Base-by-base conservation (phyloP, 345 rosid species). In the Melaleuca alternifolia region DNA sequence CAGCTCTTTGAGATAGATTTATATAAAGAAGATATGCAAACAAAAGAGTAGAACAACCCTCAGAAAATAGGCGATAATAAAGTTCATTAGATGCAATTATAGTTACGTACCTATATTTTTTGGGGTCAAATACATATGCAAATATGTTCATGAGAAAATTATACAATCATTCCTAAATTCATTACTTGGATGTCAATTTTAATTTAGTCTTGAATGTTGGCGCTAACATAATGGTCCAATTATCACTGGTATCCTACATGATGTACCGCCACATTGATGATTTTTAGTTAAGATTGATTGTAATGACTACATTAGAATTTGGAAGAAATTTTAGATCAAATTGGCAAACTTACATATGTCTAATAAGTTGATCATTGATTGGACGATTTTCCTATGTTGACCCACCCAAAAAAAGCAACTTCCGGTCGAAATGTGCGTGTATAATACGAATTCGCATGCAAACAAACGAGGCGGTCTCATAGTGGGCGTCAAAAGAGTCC, bases 221-320 rank as follows among this genome's bases (percentile, higher is more conserved):
- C n/a, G n/a, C n/a, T n/a, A n/a, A n/a, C 0, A 0, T 26, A 9
- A 12, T 1, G 0, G 14, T 59, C 33, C 33, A 59, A 6, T 0
- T 3, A 57, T 26, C 3, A 0, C 3, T 12, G 0, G 28, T 26
- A 57, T 59, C 1, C 14, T n/a, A n/a, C 14, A 18, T 13, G 53
- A 16, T 6, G 14, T 5, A 51, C 16, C 53, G 6, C 18, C 18
- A 59, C n/a, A 0, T 59, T 1, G 0, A 2, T 0, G 2, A 3
- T 59, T 59, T 59, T n/a, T 2, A 0, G 0, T 59, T 13, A 59
- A 59, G n/a, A 59, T 59, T 59, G 5, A n/a, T 14, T 9, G 0
- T 1, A n/a, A 59, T 12, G 0, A n/a, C 2, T n/a, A 59, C 0
- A 6, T 59, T n/a, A 12, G 2, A 59, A 59, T n/a, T 59, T 59